phyloP scores from a whole-genome alignment of 2,329 filamentous ascomycete species.

The Alternaria sp. region DNA sequence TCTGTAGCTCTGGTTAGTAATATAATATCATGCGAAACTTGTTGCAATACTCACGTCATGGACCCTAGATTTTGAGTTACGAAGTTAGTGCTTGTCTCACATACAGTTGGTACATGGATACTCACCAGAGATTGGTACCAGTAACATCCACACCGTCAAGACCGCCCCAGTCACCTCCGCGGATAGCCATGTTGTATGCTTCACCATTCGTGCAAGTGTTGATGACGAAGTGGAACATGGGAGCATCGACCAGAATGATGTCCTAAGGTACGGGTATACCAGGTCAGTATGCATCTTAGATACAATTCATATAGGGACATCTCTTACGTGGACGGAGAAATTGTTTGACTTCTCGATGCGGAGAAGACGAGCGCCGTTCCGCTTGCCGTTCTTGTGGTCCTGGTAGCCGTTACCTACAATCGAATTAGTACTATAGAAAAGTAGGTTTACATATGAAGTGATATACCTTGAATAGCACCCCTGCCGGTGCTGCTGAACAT shows the following conservation, averaged over 20 bases:
- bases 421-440: background rate
- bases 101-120: background rate
- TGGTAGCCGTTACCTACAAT: constrained; percentile 56
- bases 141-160: constrained; percentile 66
- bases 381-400: constrained; percentile 55
- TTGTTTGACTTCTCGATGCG: constrained; percentile 56
- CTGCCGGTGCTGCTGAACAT: constrained; percentile 61
- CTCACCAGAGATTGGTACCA: constrained; percentile 60
- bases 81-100: background rate
- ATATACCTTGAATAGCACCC: constrained; percentile 60
- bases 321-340: constrained; percentile 55
- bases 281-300: background rate
- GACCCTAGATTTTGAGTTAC: constrained; percentile 42
- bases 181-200: constrained; percentile 64
- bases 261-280: constrained; percentile 35
- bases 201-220: constrained; percentile 63
- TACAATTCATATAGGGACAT: background rate
- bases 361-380: constrained; percentile 56
- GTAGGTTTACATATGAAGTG: background rate
- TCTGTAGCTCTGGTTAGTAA: constrained; percentile 20
- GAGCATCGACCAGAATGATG: constrained; percentile 59
- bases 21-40: background rate
- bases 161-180: constrained; percentile 61
- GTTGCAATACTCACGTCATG: constrained; percentile 55
- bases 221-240: constrained; percentile 60